Conservation (phyloP, 2,329 filamentous ascomycete species). For the Raffaelea albimanens region DNA sequence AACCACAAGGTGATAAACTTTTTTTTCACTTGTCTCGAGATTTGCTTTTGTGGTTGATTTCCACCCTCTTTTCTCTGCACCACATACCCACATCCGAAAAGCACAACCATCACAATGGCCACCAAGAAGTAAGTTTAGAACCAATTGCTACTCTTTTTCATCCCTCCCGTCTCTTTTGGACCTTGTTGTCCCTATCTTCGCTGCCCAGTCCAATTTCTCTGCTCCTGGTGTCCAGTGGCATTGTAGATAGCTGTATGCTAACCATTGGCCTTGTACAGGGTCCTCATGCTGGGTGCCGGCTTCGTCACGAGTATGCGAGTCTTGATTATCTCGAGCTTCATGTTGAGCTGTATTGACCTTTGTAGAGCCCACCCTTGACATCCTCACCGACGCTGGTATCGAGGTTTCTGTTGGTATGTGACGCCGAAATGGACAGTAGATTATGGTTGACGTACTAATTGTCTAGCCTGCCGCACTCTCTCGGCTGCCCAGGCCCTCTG, state of each 20-base stretch:
- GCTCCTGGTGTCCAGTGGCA: background rate
- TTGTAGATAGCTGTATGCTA: background rate
- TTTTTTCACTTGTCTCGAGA: too few species aligned
- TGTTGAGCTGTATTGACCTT: too few species aligned
- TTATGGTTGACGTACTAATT: background rate
- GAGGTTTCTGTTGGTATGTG: conserved; percentile 54
- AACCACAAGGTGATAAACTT: too few species aligned
- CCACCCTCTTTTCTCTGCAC: too few species aligned
- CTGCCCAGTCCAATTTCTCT: background rate
- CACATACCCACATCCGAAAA: too few species aligned
- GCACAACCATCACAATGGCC: conserved; percentile 9
- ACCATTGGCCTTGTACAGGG: conserved; percentile 16
- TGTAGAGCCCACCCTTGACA: conserved; percentile 46
- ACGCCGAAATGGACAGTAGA: background rate
- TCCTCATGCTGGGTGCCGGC: conserved; percentile 41
- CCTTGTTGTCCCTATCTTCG: background rate
- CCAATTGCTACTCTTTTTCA: background rate
- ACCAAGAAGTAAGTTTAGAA: conserved; percentile 8
- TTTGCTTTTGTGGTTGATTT: too few species aligned
- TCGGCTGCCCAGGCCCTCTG: conserved; percentile 67
- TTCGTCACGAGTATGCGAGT: conserved; percentile 40
- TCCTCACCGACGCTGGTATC: conserved; percentile 51
- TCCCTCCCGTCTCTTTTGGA: background rate
- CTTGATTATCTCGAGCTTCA: too few species aligned
- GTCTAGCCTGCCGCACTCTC: conserved; percentile 69